Evolutionary conservation across 495 filamentous ascomycete genomes (phyloP).

Genomic region (Penicillium verhagenii): DNA sequence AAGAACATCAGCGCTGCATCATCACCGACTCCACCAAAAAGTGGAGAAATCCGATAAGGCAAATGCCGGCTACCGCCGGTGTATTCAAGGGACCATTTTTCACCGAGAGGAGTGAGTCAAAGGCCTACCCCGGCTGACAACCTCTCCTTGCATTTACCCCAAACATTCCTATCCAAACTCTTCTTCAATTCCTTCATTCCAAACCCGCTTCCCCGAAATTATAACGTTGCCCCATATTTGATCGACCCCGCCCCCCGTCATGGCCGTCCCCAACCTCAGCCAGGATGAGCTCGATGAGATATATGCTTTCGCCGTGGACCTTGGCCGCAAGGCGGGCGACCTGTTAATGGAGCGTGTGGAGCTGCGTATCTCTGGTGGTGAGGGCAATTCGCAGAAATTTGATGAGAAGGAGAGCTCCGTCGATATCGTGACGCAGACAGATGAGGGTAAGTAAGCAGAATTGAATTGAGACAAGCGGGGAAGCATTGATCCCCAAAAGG

Average conservation of each 20-base stretch:
- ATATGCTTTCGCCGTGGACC: conserved; percentile 62
- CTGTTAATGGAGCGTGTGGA: conserved; percentile 53
- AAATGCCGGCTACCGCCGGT: conserved; percentile 22
- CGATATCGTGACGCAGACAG: conserved; percentile 69
- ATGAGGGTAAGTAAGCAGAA: conserved; percentile 51
- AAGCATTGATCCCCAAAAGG: not conserved
- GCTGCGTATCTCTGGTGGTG: conserved; percentile 35
- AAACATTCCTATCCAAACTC: not conserved
- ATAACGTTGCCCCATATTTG: not conserved
- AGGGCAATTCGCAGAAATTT: conserved; percentile 23
- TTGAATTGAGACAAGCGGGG: not conserved
- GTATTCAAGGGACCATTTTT: conserved; percentile 19
- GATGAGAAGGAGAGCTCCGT: conserved; percentile 65
- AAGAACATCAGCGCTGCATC: not conserved
- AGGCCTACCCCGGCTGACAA: not conserved
- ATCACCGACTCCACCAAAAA: conserved; percentile 5
- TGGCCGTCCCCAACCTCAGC: conserved; percentile 21
- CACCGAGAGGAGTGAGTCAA: conserved; percentile 18
- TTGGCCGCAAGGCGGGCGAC: conserved; percentile 62
- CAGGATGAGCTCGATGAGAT: conserved; percentile 56
- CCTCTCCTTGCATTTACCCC: conserved; percentile 1
- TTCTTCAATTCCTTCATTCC: not conserved
- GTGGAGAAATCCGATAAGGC: conserved; percentile 23
- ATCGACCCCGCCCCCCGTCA: conserved; percentile 7
- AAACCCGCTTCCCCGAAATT: not conserved